These are phyloP conservation scores for Solanum ahanhuiri DNA, from an alignment of 257 asterid species.

Conservation along the genomic window DNA sequence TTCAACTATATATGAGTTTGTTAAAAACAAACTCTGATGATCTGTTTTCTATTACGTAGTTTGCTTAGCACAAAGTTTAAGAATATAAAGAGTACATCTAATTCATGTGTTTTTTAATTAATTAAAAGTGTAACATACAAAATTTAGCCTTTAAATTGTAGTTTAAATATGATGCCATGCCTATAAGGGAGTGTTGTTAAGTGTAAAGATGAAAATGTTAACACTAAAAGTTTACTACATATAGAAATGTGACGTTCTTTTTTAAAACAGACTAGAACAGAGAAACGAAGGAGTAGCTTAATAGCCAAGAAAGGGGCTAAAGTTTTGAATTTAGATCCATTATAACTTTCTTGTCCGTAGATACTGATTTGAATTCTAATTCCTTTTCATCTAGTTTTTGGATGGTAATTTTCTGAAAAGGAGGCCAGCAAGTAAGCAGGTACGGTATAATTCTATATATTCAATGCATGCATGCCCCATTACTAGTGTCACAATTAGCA, in stretches of 20 bases:
- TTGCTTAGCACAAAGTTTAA: background rate
- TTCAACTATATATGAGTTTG: background rate
- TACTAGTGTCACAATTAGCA: background rate
- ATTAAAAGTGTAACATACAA: background rate
- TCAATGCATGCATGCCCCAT: background rate
- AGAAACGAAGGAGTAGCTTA: background rate
- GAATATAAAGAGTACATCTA: background rate
- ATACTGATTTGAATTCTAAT: background rate
- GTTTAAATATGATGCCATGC: background rate
- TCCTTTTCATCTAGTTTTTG: constrained; percentile 6
- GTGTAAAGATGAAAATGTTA: background rate
- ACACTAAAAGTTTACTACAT: background rate
- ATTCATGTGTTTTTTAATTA: background rate
- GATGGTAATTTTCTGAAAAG: constrained; percentile 4
- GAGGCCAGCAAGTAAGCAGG: constrained; percentile 4
- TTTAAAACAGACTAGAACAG: background rate
- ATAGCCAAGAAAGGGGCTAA: background rate
- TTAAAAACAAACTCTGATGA: background rate
- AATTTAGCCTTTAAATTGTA: background rate
- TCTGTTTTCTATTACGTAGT: background rate
- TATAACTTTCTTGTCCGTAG: background rate
- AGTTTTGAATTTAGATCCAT: background rate
- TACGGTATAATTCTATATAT: background rate
- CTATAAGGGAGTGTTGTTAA: background rate
- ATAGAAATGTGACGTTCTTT: background rate